phyloP scores from a whole-genome alignment of 176 grass and related monocot species.

The Areca catechu region DNA sequence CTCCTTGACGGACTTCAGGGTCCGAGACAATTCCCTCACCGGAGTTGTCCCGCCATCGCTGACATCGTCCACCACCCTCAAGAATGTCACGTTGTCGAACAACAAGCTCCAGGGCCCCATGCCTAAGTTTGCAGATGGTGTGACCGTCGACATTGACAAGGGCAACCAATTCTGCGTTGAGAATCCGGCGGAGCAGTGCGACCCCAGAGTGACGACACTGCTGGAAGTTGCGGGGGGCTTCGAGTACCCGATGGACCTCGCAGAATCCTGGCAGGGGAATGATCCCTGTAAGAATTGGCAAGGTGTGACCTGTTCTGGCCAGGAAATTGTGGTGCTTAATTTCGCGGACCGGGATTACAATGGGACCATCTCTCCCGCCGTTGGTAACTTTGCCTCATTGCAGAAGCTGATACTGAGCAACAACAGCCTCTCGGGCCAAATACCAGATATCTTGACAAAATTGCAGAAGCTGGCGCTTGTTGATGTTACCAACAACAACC shows the following conservation, averaged over 20 bases:
- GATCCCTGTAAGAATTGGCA: slow-evolving; percentile 48
- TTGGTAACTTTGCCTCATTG: slow-evolving; percentile 59
- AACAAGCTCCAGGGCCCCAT: slow-evolving; percentile 69
- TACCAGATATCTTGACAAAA: slow-evolving; percentile 50
- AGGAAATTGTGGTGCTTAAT: slow-evolving; percentile 30
- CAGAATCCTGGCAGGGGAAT: slow-evolving; percentile 49
- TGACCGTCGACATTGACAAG: slow-evolving; percentile 21
- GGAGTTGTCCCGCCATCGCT: slow-evolving; percentile 54
- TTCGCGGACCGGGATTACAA: slow-evolving; percentile 50
- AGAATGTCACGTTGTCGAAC: slow-evolving; percentile 43
- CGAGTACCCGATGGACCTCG: slow-evolving; percentile 52
- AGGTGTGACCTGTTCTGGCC: slow-evolving; percentile 36
- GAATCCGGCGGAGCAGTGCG: slow-evolving; percentile 25
- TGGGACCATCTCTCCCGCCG: slow-evolving; percentile 55
- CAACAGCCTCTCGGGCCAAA: slow-evolving; percentile 47
- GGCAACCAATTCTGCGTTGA: slow-evolving; percentile 54
- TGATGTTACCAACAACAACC: slow-evolving; percentile 70
- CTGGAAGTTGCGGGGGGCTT: slow-evolving; percentile 62
- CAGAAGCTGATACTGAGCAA: slow-evolving; percentile 42
- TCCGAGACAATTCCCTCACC: slow-evolving; percentile 66
- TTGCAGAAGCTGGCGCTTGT: slow-evolving; percentile 35
- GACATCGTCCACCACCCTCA: slow-evolving; percentile 19
- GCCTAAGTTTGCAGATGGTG: slow-evolving; percentile 18
- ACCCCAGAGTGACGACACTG: slow-evolving; percentile 41
- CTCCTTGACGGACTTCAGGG: slow-evolving; percentile 48